Conservation (phyloP, 306 rosid species). For the Amphicarpaea edgeworthii region DNA sequence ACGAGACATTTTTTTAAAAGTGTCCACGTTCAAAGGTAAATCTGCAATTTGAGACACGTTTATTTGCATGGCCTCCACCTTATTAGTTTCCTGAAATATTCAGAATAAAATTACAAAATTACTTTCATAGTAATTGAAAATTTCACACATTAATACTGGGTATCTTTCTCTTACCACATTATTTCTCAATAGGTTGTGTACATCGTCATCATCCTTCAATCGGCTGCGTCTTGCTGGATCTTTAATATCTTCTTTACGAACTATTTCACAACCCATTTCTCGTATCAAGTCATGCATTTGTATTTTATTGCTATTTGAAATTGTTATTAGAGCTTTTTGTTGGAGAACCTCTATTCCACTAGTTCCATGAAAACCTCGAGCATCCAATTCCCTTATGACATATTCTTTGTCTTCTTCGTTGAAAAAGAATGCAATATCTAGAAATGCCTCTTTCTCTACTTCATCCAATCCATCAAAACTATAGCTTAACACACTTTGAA, state of each 20-base stretch:
- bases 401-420: not conserved
- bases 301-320: constrained; percentile 13
- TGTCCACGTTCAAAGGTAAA: too few species aligned
- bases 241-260: constrained; percentile 5
- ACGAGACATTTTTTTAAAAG: too few species aligned
- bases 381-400: not conserved
- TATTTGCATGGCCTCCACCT: too few species aligned
- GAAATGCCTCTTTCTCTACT: not conserved
- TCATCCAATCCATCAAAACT: constrained; percentile 1
- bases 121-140: too few species aligned
- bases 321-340: not conserved
- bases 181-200: not conserved
- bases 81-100: too few species aligned
- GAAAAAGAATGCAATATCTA: constrained; percentile 10
- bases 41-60: too few species aligned
- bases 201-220: not conserved
- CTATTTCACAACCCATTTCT: constrained; percentile 18
- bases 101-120: not conserved
- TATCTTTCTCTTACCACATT: not conserved
- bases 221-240: not conserved
- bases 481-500: not conserved
- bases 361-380: not conserved
- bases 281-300: constrained; percentile 15
- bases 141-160: too few species aligned
- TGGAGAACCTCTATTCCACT: not conserved